Evolutionary conservation across 1,284 basidiomycete species (phyloP), one percentile per base, ranked within the genome.

Genomic region (Marasmius tenuissimus): DNA sequence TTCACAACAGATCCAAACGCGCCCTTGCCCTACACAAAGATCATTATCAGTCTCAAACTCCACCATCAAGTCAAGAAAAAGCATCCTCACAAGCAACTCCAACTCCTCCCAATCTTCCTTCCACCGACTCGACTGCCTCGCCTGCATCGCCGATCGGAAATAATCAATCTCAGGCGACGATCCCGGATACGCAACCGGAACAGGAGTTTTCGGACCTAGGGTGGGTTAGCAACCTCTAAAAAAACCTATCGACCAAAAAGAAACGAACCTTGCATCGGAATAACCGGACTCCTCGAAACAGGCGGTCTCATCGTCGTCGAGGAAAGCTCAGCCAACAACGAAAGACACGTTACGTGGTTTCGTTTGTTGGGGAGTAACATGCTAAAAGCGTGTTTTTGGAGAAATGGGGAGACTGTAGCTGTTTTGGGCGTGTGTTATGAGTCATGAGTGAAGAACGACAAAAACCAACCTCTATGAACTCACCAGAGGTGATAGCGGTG

Each of bases 1-100:
- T 98, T 98, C 50, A 97, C 94, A 0, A 98, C 96, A 22, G 93
- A 92, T 0, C 96, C 95, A 72, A 96, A 98, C 0, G 92, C 95
- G 0, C 96, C 96, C 71, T 91, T 92, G 1, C 96, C 96, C 91
- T 93, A 64, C n/a, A 53, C 51, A 38, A 4, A 27, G 2, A 27
- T 27, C 27, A 4, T 50, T 61, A 50, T 18, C 45, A 22, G 45
- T 59, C 6, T 42, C 18, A 63, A 12, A 38, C 7, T 47, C 14
- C 16, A 16, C 6, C 0, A 49, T 0, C 48, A 33, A 3, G 37
- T 58, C 51, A 55, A 56, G 39, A 33, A 16, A 16, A 39, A 60
- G 27, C 33, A 55, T 37, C 8, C 82, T 16, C 64, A 91, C 90
- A 66, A 93, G 69, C 33, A 92, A 73, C 68, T 93, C 91, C 14